These are phyloP conservation scores for Penicillium expansum DNA, from an alignment of 2,329 filamentous ascomycete genomes.

Conservation along the genomic window DNA sequence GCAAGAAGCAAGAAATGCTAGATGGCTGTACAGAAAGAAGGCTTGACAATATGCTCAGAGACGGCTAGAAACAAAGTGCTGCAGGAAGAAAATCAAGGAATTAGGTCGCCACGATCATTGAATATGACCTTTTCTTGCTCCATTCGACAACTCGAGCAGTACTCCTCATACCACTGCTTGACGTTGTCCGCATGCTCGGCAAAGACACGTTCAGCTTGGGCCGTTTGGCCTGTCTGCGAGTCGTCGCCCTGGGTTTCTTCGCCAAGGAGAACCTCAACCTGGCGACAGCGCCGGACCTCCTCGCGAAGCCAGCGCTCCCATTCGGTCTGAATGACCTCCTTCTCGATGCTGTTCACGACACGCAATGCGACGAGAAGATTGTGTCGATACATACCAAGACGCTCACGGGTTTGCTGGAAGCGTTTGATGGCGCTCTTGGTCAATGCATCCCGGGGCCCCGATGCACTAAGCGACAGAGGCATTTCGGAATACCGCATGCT, in stretches of 20 bases:
- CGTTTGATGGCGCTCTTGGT: conserved; percentile 49
- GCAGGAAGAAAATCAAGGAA: conserved; percentile 15
- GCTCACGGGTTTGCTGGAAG: conserved; percentile 75
- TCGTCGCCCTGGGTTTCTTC: conserved; percentile 24
- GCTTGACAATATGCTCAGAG: conserved; percentile 2
- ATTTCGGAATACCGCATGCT: conserved; percentile 34
- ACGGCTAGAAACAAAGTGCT: background rate
- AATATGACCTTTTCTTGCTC: conserved; percentile 39
- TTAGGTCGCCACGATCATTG: conserved; percentile 22
- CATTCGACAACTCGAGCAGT: conserved; percentile 60
- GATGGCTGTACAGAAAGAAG: conserved; percentile 5
- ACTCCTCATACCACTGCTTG: conserved; percentile 57
- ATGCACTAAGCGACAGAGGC: conserved; percentile 29
- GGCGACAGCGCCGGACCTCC: conserved; percentile 73
- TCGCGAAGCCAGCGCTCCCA: conserved; percentile 90
- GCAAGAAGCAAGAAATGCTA: conserved; percentile 12
- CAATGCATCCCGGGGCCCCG: conserved; percentile 29
- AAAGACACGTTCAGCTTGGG: conserved; percentile 30
- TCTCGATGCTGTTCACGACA: conserved; percentile 84
- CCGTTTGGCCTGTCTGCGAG: conserved; percentile 22
- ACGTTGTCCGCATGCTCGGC: conserved; percentile 46
- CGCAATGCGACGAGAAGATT: conserved; percentile 88
- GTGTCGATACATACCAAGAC: conserved; percentile 79
- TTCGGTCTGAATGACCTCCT: conserved; percentile 78
- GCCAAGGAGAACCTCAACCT: conserved; percentile 52